Percentiles rank a stretch among this genome's conserved stretches.
These are phyloP conservation scores for Discostella stelligeroides DNA, from an alignment of 108 stramenopile species.

Conservation along the genomic window DNA sequence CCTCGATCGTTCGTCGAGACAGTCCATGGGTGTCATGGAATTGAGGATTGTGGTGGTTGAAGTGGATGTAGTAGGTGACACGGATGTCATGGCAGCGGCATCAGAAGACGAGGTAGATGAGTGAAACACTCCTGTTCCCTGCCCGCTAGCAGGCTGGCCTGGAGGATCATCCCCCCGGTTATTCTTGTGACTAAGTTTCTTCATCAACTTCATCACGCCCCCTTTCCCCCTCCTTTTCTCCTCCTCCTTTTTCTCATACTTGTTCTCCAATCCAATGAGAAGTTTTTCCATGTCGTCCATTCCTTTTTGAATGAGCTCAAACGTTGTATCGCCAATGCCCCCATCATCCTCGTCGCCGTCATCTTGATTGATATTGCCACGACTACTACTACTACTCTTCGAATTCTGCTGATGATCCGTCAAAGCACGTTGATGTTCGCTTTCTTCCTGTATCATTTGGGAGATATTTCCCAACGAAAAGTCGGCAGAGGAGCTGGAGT, in stretches of 20 bases:
- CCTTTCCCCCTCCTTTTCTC: slow-evolving; percentile 13
- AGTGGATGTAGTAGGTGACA: not conserved
- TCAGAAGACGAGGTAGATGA: not conserved
- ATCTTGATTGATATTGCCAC: slow-evolving; percentile 1
- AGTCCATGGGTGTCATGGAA: slow-evolving; percentile 31
- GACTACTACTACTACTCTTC: not conserved
- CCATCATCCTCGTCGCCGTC: not conserved
- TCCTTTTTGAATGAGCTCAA: slow-evolving; percentile 18
- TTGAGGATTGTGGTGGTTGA: slow-evolving; percentile 17
- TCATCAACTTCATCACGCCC: not conserved
- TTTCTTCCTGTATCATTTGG: slow-evolving; percentile 48
- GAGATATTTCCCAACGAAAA: slow-evolving; percentile 52
- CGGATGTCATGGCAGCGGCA: not conserved
- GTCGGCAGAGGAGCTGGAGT: slow-evolving; percentile 40
- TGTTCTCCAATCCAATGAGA: slow-evolving; percentile 20
- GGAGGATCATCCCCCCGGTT: not conserved
- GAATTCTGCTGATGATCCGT: slow-evolving; percentile 14
- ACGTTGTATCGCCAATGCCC: slow-evolving; percentile 6
- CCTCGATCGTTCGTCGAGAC: slow-evolving; percentile 30
- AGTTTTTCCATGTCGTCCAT: slow-evolving; percentile 41
- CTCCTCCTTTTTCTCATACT: slow-evolving; percentile 20
- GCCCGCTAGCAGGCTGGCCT: not conserved
- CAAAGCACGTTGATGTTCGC: slow-evolving; percentile 41
- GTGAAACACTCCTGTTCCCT: not conserved
- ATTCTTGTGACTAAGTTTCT: slow-evolving; percentile 9